phyloP scores from a whole-genome alignment of 2,329 filamentous ascomycete species.

The Fusarium caatingaense region DNA sequence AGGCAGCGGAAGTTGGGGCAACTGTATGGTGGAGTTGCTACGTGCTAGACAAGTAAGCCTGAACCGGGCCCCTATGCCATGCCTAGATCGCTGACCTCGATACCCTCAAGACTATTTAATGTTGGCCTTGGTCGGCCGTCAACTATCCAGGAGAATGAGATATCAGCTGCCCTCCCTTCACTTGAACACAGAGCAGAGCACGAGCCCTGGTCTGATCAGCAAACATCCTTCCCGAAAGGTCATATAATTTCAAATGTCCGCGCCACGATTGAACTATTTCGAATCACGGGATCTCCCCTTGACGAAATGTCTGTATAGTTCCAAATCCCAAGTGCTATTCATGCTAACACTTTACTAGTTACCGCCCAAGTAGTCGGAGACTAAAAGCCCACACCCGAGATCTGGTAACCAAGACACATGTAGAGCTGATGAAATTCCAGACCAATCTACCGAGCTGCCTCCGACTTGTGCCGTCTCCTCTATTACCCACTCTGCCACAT shows the following conservation, averaged over 20 bases:
- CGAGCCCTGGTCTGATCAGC: neutral
- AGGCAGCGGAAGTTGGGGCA: neutral
- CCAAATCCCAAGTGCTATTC: neutral
- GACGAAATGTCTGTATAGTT: neutral
- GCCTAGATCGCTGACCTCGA: neutral
- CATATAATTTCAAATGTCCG: neutral
- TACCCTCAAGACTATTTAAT: neutral
- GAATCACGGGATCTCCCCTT: neutral
- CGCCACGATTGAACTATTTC: neutral
- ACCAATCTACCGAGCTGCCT: slow-evolving; percentile 1
- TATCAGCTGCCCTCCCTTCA: neutral
- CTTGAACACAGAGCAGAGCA: neutral
- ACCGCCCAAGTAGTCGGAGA: neutral
- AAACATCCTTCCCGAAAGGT: neutral
- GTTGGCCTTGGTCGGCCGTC: neutral
- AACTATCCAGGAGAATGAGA: neutral
- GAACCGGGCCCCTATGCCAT: rapidly evolving
- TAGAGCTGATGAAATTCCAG: neutral
- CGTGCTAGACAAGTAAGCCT: neutral
- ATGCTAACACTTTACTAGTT: neutral
- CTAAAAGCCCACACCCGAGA: neutral
- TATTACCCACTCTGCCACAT: neutral
- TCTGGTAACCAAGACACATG: neutral
- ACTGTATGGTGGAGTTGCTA: slow-evolving; percentile 4
- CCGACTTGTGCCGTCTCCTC: neutral